These are phyloP conservation scores for Endotrypanum monterogeii DNA, from an alignment of 208 protist genomes.

Conservation along the genomic window DNA sequence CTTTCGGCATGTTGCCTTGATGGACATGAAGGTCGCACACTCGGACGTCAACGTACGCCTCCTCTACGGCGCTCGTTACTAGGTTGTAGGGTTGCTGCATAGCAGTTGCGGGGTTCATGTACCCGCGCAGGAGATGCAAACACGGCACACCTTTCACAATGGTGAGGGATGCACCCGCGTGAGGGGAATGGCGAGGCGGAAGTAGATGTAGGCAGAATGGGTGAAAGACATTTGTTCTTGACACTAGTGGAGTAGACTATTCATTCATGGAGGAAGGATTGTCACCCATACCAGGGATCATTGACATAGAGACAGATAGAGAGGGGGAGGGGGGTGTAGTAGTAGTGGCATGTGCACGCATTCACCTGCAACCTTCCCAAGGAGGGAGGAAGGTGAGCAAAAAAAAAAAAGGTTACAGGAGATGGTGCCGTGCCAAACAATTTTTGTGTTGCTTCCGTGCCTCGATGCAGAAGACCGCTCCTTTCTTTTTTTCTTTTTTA, in stretches of 20 bases:
- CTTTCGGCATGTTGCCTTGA: conserved; percentile 20
- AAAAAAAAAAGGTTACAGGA: no score
- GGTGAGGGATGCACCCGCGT: no score
- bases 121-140: neutral
- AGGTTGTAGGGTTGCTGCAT: neutral
- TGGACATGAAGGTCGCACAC: conserved; percentile 43
- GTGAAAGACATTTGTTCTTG: no score
- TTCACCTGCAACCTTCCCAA: no score
- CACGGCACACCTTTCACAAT: neutral
- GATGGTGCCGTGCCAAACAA: no score
- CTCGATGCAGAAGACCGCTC: neutral
- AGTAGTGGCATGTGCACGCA: no score
- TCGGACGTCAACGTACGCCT: conserved; percentile 36
- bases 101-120: neutral
- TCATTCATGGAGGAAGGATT: neutral
- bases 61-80: neutral
- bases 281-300: neutral
- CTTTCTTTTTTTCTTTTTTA: no score
- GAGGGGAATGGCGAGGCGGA: neutral
- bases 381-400: no score
- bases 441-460: neutral
- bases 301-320: neutral
- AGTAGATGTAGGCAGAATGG: neutral
- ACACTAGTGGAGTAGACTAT: no score
- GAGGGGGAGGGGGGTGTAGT: neutral